Percentiles rank a stretch among this genome's conserved stretches.
Evolutionary conservation across 345 rosid species (phyloP).

Genomic region (Brassica nigra): DNA sequence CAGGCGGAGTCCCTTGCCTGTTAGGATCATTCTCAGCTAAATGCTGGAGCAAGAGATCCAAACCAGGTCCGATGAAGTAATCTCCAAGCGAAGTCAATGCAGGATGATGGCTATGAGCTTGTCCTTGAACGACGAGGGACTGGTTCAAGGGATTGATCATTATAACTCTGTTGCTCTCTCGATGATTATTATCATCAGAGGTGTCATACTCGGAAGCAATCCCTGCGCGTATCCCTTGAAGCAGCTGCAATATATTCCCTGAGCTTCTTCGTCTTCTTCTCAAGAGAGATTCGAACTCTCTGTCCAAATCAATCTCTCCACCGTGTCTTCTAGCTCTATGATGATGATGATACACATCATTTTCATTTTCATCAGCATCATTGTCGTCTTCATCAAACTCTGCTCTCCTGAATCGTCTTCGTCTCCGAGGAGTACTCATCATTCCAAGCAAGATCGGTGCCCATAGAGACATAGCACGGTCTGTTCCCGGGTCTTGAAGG

Average conservation of each 20-base stretch:
- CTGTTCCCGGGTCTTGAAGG: slow-evolving; percentile 53
- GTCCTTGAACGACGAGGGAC: slow-evolving; percentile 45
- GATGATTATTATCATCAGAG: slow-evolving; percentile 39
- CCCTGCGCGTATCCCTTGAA: slow-evolving; percentile 80
- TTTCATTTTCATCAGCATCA: slow-evolving; percentile 47
- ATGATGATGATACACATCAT: slow-evolving; percentile 32
- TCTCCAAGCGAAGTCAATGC: slow-evolving; percentile 69
- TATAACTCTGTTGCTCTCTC: slow-evolving; percentile 46
- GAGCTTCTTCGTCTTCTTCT: slow-evolving; percentile 77
- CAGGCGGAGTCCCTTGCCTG: slow-evolving; percentile 45
- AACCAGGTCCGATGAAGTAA: slow-evolving; percentile 83
- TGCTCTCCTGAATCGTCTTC: slow-evolving; percentile 56
- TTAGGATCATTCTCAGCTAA: slow-evolving; percentile 62
- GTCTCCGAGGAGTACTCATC: slow-evolving; percentile 66
- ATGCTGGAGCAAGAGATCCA: slow-evolving; percentile 83
- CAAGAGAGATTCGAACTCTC: slow-evolving; percentile 64
- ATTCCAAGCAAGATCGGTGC: slow-evolving; percentile 83
- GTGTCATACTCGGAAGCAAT: slow-evolving; percentile 66
- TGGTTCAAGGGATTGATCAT: slow-evolving; percentile 68
- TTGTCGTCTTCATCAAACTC: slow-evolving; percentile 55
- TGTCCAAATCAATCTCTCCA: slow-evolving; percentile 59
- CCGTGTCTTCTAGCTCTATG: slow-evolving; percentile 42
- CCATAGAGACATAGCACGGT: slow-evolving; percentile 78
- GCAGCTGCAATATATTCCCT: slow-evolving; percentile 65
- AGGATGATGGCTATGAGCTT: slow-evolving; percentile 37